Percentiles rank a stretch among this genome's conserved stretches.
phyloP scores from a whole-genome alignment of 2,329 filamentous ascomycete genomes.

The Thielaviopsis punctulata region DNA sequence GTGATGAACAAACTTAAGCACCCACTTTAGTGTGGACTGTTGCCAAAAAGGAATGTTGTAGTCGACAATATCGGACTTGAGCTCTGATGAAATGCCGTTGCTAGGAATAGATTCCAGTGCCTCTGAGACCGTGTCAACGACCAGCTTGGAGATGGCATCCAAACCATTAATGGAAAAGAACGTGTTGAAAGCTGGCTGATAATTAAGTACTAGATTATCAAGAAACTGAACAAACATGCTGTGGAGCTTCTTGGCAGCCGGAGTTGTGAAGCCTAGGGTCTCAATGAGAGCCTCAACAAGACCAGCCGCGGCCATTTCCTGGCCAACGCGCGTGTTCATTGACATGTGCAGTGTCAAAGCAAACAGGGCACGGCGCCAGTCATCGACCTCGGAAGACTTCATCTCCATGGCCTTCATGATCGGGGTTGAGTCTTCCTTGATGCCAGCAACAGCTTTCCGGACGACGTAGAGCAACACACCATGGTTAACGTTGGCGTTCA shows the following conservation, averaged over 20 bases:
- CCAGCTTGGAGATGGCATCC: slow-evolving; percentile 75
- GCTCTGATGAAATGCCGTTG: slow-evolving; percentile 52
- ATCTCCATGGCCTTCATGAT: slow-evolving; percentile 3
- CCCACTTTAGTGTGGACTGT: slow-evolving; percentile 81
- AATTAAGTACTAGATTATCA: slow-evolving; percentile 71
- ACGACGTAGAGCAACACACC: slow-evolving; percentile 87
- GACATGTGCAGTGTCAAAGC: slow-evolving; percentile 72
- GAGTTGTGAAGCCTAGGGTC: slow-evolving; percentile 66
- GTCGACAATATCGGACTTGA: slow-evolving; percentile 70
- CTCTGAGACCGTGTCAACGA: slow-evolving; percentile 58
- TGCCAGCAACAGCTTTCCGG: slow-evolving; percentile 72
- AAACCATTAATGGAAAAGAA: slow-evolving; percentile 72
- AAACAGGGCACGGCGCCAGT: slow-evolving; percentile 84
- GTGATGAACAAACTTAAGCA: slow-evolving; percentile 92
- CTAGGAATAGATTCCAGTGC: slow-evolving; percentile 48
- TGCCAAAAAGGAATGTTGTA: slow-evolving; percentile 87
- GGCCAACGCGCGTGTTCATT: slow-evolving; percentile 26
- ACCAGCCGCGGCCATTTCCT: slow-evolving; percentile 74
- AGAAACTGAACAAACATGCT: slow-evolving; percentile 74
- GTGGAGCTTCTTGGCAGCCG: slow-evolving; percentile 67
- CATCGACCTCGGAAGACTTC: slow-evolving; percentile 40
- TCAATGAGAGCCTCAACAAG: slow-evolving; percentile 82
- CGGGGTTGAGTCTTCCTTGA: slow-evolving; percentile 36
- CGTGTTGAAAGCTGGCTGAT: slow-evolving; percentile 67
- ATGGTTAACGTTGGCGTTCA: slow-evolving; percentile 92